Base-by-base conservation (phyloP, 305 asterid species). In the Lippia alba region DNA sequence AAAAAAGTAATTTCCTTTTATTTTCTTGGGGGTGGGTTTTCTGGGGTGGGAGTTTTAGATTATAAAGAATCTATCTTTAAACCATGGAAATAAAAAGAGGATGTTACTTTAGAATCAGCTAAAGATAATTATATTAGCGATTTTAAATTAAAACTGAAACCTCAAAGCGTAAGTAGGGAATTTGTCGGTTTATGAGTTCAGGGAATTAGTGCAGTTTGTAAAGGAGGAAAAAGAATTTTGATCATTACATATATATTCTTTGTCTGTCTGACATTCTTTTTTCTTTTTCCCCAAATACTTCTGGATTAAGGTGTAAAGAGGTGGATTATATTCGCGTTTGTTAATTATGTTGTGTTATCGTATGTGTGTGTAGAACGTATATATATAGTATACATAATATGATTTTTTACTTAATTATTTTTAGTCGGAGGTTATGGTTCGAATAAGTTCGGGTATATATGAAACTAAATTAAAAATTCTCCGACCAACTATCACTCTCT, bases 141-240 rank as follows among this genome's bases (percentile, higher is more conserved):
- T 86, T 86, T 84, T 67, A 74, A 76, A 75, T 79, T 63, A 78
- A 79, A 76, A 56, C 40, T 70, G 61, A 19, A 64, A 72, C 7
- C 71, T 76, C 9, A 36, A 53, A 73, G 76, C 79, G 64, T 85
- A 72, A 81, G 79, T 81, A 69, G 84, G 77, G 80, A 79, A 83
- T 78, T 83, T 87, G 86, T 77, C 79, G 84, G 63, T 24, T 24
- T 66, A 51, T 55, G 62, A 71, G 79, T 69, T 76, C 46, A 15
- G 50, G 76, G 72, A 70, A 73, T 78, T 72, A 72, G 61, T 59
- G 71, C 74, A 76, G 67, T 57, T 56, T 68, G 65, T 63, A 65
- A 69, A 65, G 61, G 57, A 48, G 50, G 55, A 34, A 67, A 79
- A 62, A 61, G 51, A 71, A 71, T 54, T 59, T 70, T 70, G 17